A percentile compares a stretch with the other conserved stretches of the same genome.
Conservation (phyloP, 2,329 filamentous ascomycete species). For the Botrytis aclada region DNA sequence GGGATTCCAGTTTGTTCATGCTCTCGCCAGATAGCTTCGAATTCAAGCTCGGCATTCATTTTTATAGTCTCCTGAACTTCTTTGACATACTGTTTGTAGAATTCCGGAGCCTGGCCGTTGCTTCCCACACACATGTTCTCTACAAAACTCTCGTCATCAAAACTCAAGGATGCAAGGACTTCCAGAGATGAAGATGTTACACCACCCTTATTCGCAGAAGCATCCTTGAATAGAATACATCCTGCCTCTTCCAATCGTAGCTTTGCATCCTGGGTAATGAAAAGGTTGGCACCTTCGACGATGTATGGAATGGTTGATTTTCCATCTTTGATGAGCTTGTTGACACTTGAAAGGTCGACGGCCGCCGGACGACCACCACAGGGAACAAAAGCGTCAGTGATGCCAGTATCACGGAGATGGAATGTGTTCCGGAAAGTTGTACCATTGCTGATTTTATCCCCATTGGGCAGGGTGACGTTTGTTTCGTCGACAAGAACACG, state of each 20-base stretch:
- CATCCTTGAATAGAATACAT: slow-evolving; percentile 94
- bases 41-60: slow-evolving; percentile 88
- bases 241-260: slow-evolving; percentile 92
- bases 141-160: slow-evolving; percentile 84
- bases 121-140: slow-evolving; percentile 89
- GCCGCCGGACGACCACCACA: slow-evolving; percentile 96
- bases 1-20: slow-evolving; percentile 75
- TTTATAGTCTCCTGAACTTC: slow-evolving; percentile 88
- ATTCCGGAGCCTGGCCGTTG: slow-evolving; percentile 74
- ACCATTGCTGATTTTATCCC: slow-evolving; percentile 85
- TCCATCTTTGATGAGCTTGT: slow-evolving; percentile 84
- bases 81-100: slow-evolving; percentile 91
- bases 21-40: slow-evolving; percentile 97
- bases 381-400: slow-evolving; percentile 88
- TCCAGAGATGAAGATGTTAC: slow-evolving; percentile 97
- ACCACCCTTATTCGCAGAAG: slow-evolving; percentile 96
- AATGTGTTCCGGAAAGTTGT: slow-evolving; percentile 97
- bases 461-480: slow-evolving; percentile 81
- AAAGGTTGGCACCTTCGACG: slow-evolving; percentile 95
- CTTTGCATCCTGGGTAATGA: slow-evolving; percentile 98
- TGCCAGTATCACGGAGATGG: slow-evolving; percentile 75
- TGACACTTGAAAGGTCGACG: slow-evolving; percentile 85
- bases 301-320: slow-evolving; percentile 89
- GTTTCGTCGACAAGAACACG: slow-evolving; percentile 88
- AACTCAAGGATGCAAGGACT: slow-evolving; percentile 89